phyloP scores from a whole-genome alignment of 495 filamentous ascomycete species.

The Astrocystis sublimbata region DNA sequence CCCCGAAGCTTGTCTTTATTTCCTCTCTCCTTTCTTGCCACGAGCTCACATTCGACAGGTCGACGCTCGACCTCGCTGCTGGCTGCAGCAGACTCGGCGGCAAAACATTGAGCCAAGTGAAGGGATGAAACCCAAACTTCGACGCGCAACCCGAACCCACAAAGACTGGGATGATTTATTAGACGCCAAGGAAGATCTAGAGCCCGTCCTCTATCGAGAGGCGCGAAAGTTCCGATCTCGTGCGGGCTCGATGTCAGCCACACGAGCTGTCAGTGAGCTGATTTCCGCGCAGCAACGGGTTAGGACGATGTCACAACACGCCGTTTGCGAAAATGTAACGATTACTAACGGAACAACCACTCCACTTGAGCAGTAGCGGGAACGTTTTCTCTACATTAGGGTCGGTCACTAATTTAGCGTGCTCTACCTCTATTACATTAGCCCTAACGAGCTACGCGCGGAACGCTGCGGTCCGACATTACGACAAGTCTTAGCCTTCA shows the following conservation, averaged over 20 bases:
- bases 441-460: constrained; percentile 11
- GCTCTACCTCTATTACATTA: constrained; percentile 5
- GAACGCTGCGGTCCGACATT: constrained; percentile 19
- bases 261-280: neutral
- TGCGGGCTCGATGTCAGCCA: neutral
- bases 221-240: neutral
- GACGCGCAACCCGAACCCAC: constrained; percentile 18
- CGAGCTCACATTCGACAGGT: neutral
- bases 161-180: constrained; percentile 3
- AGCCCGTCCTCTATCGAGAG: neutral
- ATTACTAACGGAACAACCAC: neutral
- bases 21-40: constrained; percentile 1
- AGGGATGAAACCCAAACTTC: neutral
- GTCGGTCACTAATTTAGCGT: constrained; percentile 10
- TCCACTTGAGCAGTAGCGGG: constrained; percentile 6
- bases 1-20: constrained; percentile 1
- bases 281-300: neutral
- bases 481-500: constrained; percentile 7
- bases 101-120: neutral
- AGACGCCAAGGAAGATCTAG: neutral
- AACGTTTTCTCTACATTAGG: too few relatives aligned
- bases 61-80: neutral
- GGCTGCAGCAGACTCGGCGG: too few relatives aligned
- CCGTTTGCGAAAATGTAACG: neutral
- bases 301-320: neutral